These are phyloP conservation scores for Wickerhamiella brachini DNA, from an alignment of 805 yeast genomes.

Conservation along the genomic window DNA sequence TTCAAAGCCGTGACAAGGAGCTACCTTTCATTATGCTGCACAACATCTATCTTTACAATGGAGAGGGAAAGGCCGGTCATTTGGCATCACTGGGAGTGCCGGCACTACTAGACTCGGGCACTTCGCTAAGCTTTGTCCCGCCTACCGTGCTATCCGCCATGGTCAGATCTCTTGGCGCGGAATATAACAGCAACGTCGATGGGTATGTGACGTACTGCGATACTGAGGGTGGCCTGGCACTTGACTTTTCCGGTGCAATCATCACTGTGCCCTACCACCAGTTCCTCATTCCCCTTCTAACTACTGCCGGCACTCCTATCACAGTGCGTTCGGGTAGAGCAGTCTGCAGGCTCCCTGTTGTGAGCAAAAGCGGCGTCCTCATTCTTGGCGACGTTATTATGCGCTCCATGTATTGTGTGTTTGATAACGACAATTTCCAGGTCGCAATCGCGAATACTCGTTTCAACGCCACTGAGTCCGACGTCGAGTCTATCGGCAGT, in stretches of 20 bases:
- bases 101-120: slow-evolving; percentile 41
- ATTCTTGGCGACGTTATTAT: slow-evolving; percentile 56
- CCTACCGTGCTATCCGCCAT: slow-evolving; percentile 23
- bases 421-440: slow-evolving; percentile 44
- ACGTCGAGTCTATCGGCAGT: slow-evolving; percentile 6
- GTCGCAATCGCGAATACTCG: slow-evolving; percentile 44
- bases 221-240: slow-evolving; percentile 2
- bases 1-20: background rate
- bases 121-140: slow-evolving; percentile 30
- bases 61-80: slow-evolving; percentile 2
- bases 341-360: slow-evolving; percentile 15
- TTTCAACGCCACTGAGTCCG: slow-evolving; percentile 17
- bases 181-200: slow-evolving; percentile 28
- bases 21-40: background rate
- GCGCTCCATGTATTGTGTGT: slow-evolving; percentile 51
- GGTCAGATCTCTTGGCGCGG: slow-evolving; percentile 25
- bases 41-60: slow-evolving; percentile 3
- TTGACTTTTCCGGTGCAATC: slow-evolving; percentile 10
- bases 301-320: slow-evolving; percentile 26
- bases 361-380: slow-evolving; percentile 17
- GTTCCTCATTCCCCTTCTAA: background rate
- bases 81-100: slow-evolving; percentile 11
- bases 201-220: slow-evolving; percentile 6
- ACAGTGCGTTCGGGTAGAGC: slow-evolving; percentile 12
- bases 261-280: slow-evolving; percentile 8